Base-by-base conservation (phyloP, 2,329 filamentous ascomycete species). In the Fusarium sp. region DNA sequence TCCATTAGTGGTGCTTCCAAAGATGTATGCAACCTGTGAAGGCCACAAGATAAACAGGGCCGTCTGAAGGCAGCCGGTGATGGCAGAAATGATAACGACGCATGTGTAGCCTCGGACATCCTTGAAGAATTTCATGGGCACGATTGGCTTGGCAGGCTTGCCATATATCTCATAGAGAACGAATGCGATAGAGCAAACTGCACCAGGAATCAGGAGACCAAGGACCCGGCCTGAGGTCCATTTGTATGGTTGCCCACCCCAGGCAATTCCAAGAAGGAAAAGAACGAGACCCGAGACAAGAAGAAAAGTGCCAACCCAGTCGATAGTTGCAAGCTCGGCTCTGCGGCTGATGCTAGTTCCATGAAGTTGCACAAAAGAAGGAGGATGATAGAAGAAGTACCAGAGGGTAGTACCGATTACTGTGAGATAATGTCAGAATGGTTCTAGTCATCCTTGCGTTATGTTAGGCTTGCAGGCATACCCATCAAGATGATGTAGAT, bases 401-500 rank as follows among this genome's bases (percentile, higher is more conserved):
- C 46, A 49, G 28, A 49, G 46, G 15, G 46, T 23, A 49, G 46
- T 49, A 8, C 46, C 46, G 15, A 49, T 49, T 2, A 49, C 46
- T 49, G 30, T 0, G 3, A 18, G 15, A 16, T n/a, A 16, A 18
- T 9, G 37, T 38, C 15, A 47, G 44, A 9, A 16, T n/a, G 6
- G 6, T 2, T 32, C 8, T 6, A 15, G 0, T 10, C 3, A 5
- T 7, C 8, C 11, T 32, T n/a, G 9, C 4, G 9, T 32, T 5
- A 4, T 21, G 19, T 32, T 5, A 30, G 5, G 43, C 3, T n/a
- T 5, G 9, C 2, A 32, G 3, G 4, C 21, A 49, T 33, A 50
- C 47, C 30, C 47, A 50, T 50, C 0, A 50, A 23, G 11, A 50
- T 50, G 6, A 50, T 50, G 3, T 50, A 50, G 47, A 50, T 50